Base-by-base conservation (phyloP, 768 basidiomycete genomes). In the Xerocomellus dryophilus region DNA sequence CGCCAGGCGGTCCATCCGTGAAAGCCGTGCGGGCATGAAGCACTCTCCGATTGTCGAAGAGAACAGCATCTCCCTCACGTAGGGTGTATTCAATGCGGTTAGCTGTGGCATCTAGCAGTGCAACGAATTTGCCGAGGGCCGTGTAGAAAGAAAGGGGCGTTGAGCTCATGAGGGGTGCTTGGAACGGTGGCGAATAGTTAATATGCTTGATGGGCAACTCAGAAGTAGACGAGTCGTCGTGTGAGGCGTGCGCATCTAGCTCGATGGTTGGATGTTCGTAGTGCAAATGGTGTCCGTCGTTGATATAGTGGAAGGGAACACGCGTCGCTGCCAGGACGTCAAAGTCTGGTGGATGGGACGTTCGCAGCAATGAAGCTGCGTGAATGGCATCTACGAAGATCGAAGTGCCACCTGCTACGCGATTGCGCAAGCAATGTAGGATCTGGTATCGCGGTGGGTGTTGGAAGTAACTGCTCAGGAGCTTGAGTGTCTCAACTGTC, bases 171-270 rank as follows among this genome's bases (percentile, higher is more conserved):
- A 93, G 75, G 0, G 91, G 87, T 0, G 88, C 93, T 72, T 96
- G 93, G 79, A 98, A 98, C 0, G 94, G 95, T 0, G 96, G 96
- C 2, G 90, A 88, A 70, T 96, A 98, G 72, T 94, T 98, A 64
- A 98, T 80, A 55, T 86, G 79, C 41, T 73, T 71, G 60, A 96
- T 78, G 9, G 63, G 51, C 9, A 62, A 65, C 31, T 51, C 55
- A 1, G 50, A 54, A 5, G 56, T 42, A 5, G 51, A 36, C 20
- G 44, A 25, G 3, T 50, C 31, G 41, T 54, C 17, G 25, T 58
- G 39, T 23, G 66, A 52, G 21, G 63, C 2, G 47, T 53, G 50
- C 25, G 61, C 48, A 15, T 74, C 72, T 42, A 93, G 76, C 59
- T 90, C 81, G 65, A 97, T 86, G 3, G 91, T 89, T 1, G 85